Evolutionary conservation across 139 green algal species (phyloP), one percentile per base, ranked within the genome.

Genomic region (Picochlorum sp.): DNA sequence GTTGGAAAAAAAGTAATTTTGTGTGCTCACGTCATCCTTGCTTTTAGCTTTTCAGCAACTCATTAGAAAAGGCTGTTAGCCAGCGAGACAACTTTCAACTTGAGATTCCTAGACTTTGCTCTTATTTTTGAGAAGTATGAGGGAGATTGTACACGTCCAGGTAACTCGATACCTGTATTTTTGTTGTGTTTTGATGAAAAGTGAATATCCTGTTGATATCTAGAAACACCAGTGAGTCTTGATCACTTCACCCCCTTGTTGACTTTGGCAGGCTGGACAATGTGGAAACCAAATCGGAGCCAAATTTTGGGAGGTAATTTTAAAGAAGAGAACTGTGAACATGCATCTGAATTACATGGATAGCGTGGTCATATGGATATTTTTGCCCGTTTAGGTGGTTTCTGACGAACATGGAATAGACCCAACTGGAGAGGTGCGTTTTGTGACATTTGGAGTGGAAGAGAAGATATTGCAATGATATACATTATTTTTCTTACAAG

Each of bases 231-330:
- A n/a, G n/a, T n/a, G n/a, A n/a, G n/a, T n/a, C n/a, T n/a, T n/a
- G n/a, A n/a, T n/a, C n/a, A n/a, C n/a, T n/a, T n/a, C n/a, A n/a
- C n/a, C n/a, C n/a, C n/a, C n/a, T n/a, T n/a, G n/a, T n/a, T n/a
- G n/a, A n/a, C n/a, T n/a, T n/a, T n/a, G n/a, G 44, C 80, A 94
- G 80, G 90, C 78, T 50, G 89, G 89, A 56, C 88, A 96, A 78
- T 96, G 89, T 74, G 89, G 91, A 63, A 98, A 98, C 84, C 90
- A 97, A 78, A 98, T 96, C 58, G 89, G 89, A 70, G 83, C 84
- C 77, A 96, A 95, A 81, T 95, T 96, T 77, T 96, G 87, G 88
- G 84, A 91, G 81, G 80, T 88, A 51, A 60, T 72, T 22, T 4
- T 0, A 51, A 28, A 24, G 43, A n/a, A n/a, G n/a, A 50, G 16